Evolutionary conservation across 441 rosid species (phyloP).

Genomic region (Biscutella laevigata): DNA sequence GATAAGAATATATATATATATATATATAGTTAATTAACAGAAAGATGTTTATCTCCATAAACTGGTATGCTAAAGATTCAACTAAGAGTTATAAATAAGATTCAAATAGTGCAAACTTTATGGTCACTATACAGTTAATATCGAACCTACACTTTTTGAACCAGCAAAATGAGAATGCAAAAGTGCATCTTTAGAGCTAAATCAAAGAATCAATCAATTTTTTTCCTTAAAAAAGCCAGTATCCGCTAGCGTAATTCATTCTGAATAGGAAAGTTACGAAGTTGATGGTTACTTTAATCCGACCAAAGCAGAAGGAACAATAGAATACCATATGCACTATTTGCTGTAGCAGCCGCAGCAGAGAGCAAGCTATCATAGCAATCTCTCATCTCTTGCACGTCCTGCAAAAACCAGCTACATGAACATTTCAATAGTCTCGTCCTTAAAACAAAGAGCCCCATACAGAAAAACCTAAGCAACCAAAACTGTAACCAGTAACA

Average conservation of each 20-base stretch:
- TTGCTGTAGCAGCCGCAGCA: constrained; percentile 61
- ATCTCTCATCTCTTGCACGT: constrained; percentile 55
- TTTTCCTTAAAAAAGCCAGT: neutral
- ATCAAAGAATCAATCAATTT: neutral
- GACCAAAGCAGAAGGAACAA: neutral
- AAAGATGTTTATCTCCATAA: constrained; percentile 5
- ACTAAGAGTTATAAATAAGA: neutral
- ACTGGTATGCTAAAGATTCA: neutral
- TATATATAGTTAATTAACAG: no score
- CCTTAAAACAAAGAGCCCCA: neutral
- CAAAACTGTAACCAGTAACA: neutral
- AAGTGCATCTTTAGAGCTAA: neutral
- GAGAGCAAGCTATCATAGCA: constrained; percentile 65
- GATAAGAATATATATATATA: constrained; percentile 19
- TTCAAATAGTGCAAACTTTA: neutral
- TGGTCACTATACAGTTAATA: neutral
- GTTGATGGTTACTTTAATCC: neutral
- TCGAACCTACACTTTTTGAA: neutral
- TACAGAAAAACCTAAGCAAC: neutral
- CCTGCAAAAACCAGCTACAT: constrained; percentile 27
- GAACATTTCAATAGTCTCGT: neutral
- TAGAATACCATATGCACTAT: constrained; percentile 48
- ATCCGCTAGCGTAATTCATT: neutral
- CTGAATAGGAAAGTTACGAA: neutral
- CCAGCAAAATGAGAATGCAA: neutral